Conservation (phyloP, 139 green algal species). For the Pseudopediastrum boryanum region DNA sequence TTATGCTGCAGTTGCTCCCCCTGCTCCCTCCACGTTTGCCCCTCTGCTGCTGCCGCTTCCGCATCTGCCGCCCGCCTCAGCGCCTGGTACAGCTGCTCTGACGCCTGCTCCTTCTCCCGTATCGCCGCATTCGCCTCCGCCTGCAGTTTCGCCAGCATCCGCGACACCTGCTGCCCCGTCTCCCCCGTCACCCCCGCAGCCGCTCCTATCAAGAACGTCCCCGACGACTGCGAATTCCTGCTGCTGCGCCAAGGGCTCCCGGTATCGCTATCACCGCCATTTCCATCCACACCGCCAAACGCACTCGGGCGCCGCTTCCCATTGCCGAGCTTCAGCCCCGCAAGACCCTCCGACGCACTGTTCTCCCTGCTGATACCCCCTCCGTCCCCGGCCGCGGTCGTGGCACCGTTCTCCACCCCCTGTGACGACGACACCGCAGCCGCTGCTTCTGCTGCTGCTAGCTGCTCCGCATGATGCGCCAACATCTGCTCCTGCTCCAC, state of each 20-base stretch:
- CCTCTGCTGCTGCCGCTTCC: conserved; percentile 34
- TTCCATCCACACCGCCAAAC: neutral
- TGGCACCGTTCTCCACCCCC: neutral
- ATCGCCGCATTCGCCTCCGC: conserved; percentile 47
- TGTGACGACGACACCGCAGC: neutral
- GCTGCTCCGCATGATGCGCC: neutral
- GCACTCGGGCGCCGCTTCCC: neutral
- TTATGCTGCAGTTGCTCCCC: conserved; percentile 30
- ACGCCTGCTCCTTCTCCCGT: conserved; percentile 42
- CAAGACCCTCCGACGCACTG: neutral
- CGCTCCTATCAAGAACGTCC: neutral
- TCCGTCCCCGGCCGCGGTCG: neutral
- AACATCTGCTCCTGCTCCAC: neutral
- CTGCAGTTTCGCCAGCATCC: conserved; percentile 40
- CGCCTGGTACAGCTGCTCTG: conserved; percentile 60
- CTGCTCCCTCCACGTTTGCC: conserved; percentile 28
- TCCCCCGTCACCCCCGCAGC: neutral
- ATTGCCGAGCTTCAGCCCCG: too few species aligned
- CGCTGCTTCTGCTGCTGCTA: conserved; percentile 1
- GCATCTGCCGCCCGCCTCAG: conserved; percentile 56
- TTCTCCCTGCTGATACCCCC: neutral
- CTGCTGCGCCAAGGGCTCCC: conserved; percentile 18
- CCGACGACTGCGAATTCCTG: neutral
- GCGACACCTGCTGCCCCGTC: conserved; percentile 9
- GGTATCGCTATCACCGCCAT: neutral